Base-by-base conservation (phyloP, 805 yeast genomes). In the Wickerhamiella occidentalis region DNA sequence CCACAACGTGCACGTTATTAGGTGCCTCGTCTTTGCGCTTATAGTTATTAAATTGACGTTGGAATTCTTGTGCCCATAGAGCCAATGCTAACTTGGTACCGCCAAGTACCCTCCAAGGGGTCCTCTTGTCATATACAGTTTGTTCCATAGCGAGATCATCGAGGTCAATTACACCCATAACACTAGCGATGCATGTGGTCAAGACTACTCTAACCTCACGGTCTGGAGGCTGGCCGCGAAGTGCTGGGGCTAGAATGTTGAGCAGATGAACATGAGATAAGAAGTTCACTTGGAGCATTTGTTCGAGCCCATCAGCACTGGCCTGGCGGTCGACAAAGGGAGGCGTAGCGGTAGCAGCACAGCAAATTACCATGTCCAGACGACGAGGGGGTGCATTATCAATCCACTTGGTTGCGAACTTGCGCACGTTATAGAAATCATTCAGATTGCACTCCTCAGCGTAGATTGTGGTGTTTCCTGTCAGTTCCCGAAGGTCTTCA, bases 341-440 rank as follows among this genome's bases (percentile, higher is more conserved):
- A 0, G 98, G 97, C 50, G 79, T 68, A 52, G 79, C 71, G 48
- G 85, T 88, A 6, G 85, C 88, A 1, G 96, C 96, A 66, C 87
- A 79, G 60, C 95, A 84, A 1, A 92, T 65, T 25, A 92, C 76
- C 50, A 94, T 94, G 65, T 92, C 99, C 41, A 92, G 69, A 49
- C 99, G 67, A 58, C 99, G 73, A 9, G 96, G 92, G 2, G 96
- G 94, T 28, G 79, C 69, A 60, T 84, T 87, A 63, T 92, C 94
- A 52, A 92, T 71, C 97, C 97, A 92, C 52, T 74, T 79, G 1
- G 97, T 88, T 25, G 96, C 96, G 69, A 92, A 92, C 61, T 79
- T 79, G 58, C 99, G 74, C 11, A 92, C 74, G 2, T 87, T 79
- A 60, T 79, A 69, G 50, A 92, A 68, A 49, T 85, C 79, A 15